Evolutionary conservation across 2,329 filamentous ascomycete genomes (phyloP).

Genomic region (Chrysosporium keratinophilum): DNA sequence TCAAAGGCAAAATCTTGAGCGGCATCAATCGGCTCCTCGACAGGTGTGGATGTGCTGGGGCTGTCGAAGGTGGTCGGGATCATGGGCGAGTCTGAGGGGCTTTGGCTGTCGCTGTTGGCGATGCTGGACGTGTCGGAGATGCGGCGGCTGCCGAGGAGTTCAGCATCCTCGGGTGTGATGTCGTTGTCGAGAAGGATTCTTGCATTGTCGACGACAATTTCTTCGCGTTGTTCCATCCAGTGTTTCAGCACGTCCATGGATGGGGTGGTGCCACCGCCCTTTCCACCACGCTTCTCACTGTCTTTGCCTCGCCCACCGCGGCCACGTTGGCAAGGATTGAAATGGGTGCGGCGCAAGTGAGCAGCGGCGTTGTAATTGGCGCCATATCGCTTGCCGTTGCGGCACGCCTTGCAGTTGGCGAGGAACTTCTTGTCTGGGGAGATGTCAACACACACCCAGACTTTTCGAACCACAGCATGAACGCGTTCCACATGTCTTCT

Average conservation of each 20-base stretch:
- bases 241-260: constrained; percentile 51
- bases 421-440: constrained; percentile 55
- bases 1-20: constrained; percentile 18
- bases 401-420: constrained; percentile 73
- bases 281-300: constrained; percentile 50
- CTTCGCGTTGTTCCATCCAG: constrained; percentile 51
- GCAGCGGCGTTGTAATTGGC: constrained; percentile 93
- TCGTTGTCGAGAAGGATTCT: constrained; percentile 20
- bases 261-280: constrained; percentile 52
- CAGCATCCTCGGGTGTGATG: constrained; percentile 19
- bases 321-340: constrained; percentile 55
- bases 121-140: constrained; percentile 16
- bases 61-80: constrained; percentile 3
- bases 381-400: constrained; percentile 65
- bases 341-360: constrained; percentile 78
- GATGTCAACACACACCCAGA: constrained; percentile 54
- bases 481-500: constrained; percentile 57
- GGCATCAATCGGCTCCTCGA: constrained; percentile 10
- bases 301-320: constrained; percentile 48
- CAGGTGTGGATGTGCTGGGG: constrained; percentile 3
- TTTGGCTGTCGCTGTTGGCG: constrained; percentile 15
- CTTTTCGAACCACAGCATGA: constrained; percentile 51
- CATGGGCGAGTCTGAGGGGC: constrained; percentile 1
- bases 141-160: constrained; percentile 10
- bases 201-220: constrained; percentile 33